Conservation (phyloP, 148 eudicot species). For the Drosera capensis region DNA sequence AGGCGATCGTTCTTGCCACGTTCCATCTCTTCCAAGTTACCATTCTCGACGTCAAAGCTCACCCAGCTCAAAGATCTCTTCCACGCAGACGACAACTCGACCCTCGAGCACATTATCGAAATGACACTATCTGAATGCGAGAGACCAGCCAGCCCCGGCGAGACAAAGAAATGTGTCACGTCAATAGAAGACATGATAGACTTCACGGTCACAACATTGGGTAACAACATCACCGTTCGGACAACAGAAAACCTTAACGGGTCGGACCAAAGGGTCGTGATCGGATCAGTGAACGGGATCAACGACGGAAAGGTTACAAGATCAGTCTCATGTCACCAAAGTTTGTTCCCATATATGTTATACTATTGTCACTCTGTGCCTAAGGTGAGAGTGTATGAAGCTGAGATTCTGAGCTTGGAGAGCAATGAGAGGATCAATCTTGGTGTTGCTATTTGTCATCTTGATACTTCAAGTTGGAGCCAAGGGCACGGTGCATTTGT, state of each 20-base stretch:
- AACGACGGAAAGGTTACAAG: conserved; percentile 65
- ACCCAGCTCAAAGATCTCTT: conserved; percentile 27
- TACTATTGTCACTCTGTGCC: conserved; percentile 98
- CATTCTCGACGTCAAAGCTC: conserved; percentile 27
- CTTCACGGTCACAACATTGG: conserved; percentile 49
- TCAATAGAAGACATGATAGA: conserved; percentile 87
- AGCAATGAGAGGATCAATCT: conserved; percentile 38
- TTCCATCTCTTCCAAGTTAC: conserved; percentile 45
- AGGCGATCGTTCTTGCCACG: conserved; percentile 74
- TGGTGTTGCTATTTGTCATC: conserved; percentile 75
- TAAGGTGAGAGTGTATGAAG: conserved; percentile 65
- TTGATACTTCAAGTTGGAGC: conserved; percentile 84
- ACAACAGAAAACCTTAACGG: conserved; percentile 50
- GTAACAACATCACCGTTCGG: conserved; percentile 38
- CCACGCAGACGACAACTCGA: conserved; percentile 21
- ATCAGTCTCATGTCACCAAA: conserved; percentile 90
- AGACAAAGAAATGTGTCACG: conserved; percentile 70
- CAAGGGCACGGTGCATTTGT: conserved; percentile 64
- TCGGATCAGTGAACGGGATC: conserved; percentile 52
- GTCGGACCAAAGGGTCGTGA: conserved; percentile 36
- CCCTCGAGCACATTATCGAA: conserved; percentile 23
- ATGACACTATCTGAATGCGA: conserved; percentile 60
- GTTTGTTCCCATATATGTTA: conserved; percentile 65
- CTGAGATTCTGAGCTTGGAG: conserved; percentile 47
- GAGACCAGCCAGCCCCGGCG: conserved; percentile 46